Evolutionary conservation across 345 rosid species (phyloP).

Genomic region (Conringia planisiliqua): DNA sequence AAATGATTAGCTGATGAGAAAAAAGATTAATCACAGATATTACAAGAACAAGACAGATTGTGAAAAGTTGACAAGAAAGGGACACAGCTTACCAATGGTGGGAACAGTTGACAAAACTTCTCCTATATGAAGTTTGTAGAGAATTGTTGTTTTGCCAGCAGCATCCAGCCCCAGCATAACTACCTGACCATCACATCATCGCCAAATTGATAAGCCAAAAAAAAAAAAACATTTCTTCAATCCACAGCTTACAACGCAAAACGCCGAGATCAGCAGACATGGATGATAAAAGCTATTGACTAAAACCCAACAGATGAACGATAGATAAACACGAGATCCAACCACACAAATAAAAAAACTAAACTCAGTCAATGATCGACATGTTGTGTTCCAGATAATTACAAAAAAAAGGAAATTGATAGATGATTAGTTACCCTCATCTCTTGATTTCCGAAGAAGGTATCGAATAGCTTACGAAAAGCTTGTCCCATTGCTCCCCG

Average conservation of each 20-base stretch:
- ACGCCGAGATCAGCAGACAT: not conserved
- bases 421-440: conserved; percentile 61
- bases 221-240: not conserved
- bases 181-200: conserved; percentile 52
- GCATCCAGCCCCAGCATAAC: conserved; percentile 99
- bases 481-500: conserved; percentile 69
- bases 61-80: not conserved
- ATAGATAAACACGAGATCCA: not conserved
- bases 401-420: not conserved
- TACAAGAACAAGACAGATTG: not conserved
- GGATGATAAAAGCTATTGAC: not conserved
- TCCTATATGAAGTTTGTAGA: conserved; percentile 97
- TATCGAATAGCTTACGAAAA: conserved; percentile 83
- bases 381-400: not conserved
- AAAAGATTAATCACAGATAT: not conserved
- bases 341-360: too few relatives aligned
- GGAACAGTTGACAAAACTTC: conserved; percentile 99
- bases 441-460: conserved; percentile 86
- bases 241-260: not conserved
- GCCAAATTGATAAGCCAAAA: not conserved
- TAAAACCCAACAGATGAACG: not conserved
- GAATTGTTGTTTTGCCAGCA: conserved; percentile 96
- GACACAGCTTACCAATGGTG: conserved; percentile 64
- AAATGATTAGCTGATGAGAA: not conserved
- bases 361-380: conserved; percentile 2